Conservation (phyloP, 108 stramenopile genomes). For the Nitzschia inconspicua region DNA sequence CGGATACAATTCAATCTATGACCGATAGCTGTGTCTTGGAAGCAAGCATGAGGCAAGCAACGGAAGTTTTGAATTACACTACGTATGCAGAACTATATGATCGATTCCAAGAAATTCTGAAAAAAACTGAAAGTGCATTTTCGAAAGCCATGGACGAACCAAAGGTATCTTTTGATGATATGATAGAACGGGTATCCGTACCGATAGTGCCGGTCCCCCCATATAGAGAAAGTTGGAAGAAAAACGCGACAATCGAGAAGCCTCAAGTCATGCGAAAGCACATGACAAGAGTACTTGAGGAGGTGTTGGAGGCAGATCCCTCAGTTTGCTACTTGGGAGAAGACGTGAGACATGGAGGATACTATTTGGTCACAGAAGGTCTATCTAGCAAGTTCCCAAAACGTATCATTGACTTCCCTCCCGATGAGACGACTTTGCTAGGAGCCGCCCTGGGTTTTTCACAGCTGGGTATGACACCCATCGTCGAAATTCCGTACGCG, state of each 20-base stretch:
- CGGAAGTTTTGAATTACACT: slow-evolving; percentile 40
- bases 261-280: slow-evolving; percentile 81
- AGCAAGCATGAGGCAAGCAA: slow-evolving; percentile 45
- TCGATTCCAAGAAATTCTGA: slow-evolving; percentile 54
- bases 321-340: slow-evolving; percentile 81
- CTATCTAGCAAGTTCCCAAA: slow-evolving; percentile 50
- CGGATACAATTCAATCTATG: slow-evolving; percentile 23
- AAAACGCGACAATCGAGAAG: slow-evolving; percentile 19
- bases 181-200: slow-evolving; percentile 54
- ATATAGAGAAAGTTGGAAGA: neutral
- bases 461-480: slow-evolving; percentile 73
- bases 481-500: slow-evolving; percentile 88
- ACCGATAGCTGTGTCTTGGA: slow-evolving; percentile 47
- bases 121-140: slow-evolving; percentile 39
- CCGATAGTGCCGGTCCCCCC: slow-evolving; percentile 20
- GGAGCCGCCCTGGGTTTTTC: slow-evolving; percentile 79
- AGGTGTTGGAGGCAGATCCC: slow-evolving; percentile 46
- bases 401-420: slow-evolving; percentile 81
- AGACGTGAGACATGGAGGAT: slow-evolving; percentile 87
- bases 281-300: slow-evolving; percentile 69
- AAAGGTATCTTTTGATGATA: slow-evolving; percentile 62
- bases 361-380: slow-evolving; percentile 84
- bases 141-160: slow-evolving; percentile 61
- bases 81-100: slow-evolving; percentile 46
- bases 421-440: slow-evolving; percentile 84